phyloP scores from a whole-genome alignment of 176 grass and related monocot species.

The Urochloa ruziziensis region DNA sequence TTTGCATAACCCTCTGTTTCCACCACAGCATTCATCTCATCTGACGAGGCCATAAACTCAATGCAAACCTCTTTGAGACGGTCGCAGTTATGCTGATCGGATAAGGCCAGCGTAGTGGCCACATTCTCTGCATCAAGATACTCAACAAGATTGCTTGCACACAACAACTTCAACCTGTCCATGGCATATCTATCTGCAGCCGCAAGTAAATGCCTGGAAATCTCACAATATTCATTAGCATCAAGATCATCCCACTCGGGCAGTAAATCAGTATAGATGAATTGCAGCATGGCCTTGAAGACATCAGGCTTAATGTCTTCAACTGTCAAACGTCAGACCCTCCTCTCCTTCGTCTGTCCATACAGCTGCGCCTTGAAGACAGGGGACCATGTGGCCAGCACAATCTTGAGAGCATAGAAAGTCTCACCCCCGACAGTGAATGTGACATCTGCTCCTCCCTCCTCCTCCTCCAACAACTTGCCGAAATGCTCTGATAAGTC shows the following conservation, averaged over 20 bases:
- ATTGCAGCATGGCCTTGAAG: background rate
- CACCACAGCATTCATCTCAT: background rate
- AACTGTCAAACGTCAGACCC: background rate
- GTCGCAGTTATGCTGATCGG: conserved; percentile 3
- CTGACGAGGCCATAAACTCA: background rate
- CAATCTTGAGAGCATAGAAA: background rate
- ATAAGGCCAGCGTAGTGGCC: background rate
- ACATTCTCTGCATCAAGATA: background rate
- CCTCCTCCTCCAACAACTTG: background rate
- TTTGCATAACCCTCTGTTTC: background rate
- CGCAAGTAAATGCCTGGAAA: background rate
- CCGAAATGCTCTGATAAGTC: background rate
- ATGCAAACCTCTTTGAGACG: background rate
- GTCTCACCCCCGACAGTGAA: background rate
- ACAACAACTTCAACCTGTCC: background rate
- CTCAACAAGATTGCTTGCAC: background rate
- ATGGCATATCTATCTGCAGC: conserved; percentile 9
- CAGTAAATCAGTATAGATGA: background rate
- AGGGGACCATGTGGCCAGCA: background rate
- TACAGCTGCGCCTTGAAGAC: background rate
- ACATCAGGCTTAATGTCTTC: background rate
- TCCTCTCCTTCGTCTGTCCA: background rate
- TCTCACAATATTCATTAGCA: background rate
- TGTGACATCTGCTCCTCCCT: background rate
- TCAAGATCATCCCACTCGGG: background rate